These are phyloP conservation scores for Silene uniflora DNA, from an alignment of 148 eudicot genomes.

Conservation along the genomic window DNA sequence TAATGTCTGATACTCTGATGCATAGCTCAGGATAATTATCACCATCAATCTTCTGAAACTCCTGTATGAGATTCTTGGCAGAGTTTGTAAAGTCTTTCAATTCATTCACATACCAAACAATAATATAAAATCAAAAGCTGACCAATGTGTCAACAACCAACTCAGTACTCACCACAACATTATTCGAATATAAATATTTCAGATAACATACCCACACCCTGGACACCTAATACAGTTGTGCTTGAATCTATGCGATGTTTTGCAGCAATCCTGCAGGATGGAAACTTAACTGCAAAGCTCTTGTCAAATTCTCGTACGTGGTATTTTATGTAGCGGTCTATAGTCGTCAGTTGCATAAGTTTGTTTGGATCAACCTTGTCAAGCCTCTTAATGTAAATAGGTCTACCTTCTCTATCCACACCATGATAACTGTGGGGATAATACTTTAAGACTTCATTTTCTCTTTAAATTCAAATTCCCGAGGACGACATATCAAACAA, in stretches of 20 bases:
- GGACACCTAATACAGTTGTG: slow-evolving; percentile 91
- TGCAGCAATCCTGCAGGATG: slow-evolving; percentile 82
- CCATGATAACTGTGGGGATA: slow-evolving; percentile 98
- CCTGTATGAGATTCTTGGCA: slow-evolving; percentile 73
- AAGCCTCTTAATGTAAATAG: slow-evolving; percentile 78
- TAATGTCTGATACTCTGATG: not conserved
- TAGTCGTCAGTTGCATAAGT: slow-evolving; percentile 82
- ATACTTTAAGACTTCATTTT: slow-evolving; percentile 68
- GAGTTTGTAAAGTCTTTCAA: slow-evolving; percentile 72
- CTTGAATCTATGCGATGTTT: slow-evolving; percentile 87
- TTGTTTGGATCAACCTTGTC: slow-evolving; percentile 89
- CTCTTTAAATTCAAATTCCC: slow-evolving; percentile 90
- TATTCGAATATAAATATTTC: not conserved
- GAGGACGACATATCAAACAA: slow-evolving; percentile 16
- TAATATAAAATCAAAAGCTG: not conserved
- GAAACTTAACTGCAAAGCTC: slow-evolving; percentile 75
- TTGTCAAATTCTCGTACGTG: slow-evolving; percentile 89
- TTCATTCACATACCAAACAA: slow-evolving; percentile 38
- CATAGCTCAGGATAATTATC: slow-evolving; percentile 92
- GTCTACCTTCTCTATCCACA: slow-evolving; percentile 88
- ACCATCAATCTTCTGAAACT: slow-evolving; percentile 84
- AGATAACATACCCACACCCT: slow-evolving; percentile 85
- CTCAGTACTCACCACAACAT: not conserved
- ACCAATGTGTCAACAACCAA: not conserved
- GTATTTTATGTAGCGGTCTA: slow-evolving; percentile 83